Base-by-base conservation (phyloP, 169 alveolate species). In the Eimeria brunetti region DNA sequence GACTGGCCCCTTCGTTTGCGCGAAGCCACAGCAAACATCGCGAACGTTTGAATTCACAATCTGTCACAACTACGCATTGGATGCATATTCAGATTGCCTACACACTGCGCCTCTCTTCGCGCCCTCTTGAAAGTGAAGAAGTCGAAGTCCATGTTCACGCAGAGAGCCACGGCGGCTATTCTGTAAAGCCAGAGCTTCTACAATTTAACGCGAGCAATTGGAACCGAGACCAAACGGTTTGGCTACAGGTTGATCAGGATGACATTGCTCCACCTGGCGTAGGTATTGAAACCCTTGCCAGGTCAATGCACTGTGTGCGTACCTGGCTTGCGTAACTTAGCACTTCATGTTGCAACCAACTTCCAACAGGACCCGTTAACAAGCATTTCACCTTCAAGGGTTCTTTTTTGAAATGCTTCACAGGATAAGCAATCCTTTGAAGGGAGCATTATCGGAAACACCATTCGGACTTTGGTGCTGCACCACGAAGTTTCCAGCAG, bases 231-330 rank as follows among this genome's bases (percentile, higher is more conserved):
- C 81, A 86, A 69, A 62, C 53, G 27, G 92, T 86, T 5, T 41
- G 18, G n/a, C 62, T 86, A 20, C 24, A 38, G 44, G 83, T 86
- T 33, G 92, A 60, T 9, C 83, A 86, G 80, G 92, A 86, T 49
- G 80, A 86, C 58, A 60, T 86, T 27, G 92, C 92, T 62, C 92
- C 92, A 41, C 18, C 83, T 86, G 81, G 44, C 30, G 92, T 86
- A 44, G 30, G 92, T 44, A n/a, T 33, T 58, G 53, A 24, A 80
- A 2, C 67, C 24, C 46, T 2, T 80, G 83, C 56, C 83, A 36
- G 1, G 2, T 38, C 30, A 73, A 14, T 30, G 12, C 51, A 69
- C 56, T 38, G 53, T 73, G 12, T 14, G 56, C 51, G 16, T 73
- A 73, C 83, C n/a, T 1, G 51, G 8, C 1, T 69, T 69, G 46